Conservation (phyloP, 805 yeast genomes). For the Candida pseudofarinosa region DNA sequence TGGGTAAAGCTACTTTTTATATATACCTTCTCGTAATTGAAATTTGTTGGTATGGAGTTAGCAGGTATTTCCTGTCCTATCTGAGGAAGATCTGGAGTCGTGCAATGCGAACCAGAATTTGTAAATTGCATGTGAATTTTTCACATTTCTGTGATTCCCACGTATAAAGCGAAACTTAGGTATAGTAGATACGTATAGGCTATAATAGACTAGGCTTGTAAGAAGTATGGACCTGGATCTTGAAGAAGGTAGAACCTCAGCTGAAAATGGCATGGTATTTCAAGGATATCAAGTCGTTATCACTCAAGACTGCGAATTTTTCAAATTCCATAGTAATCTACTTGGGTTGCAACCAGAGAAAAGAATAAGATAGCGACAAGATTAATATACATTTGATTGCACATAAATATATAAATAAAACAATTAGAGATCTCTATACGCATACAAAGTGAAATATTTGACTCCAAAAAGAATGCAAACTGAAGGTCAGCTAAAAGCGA, state of each 20-base stretch:
- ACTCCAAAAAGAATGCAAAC: neutral
- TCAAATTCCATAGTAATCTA: no score
- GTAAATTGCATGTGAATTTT: neutral
- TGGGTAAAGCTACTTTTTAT: neutral
- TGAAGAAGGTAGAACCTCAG: no score
- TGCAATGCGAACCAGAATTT: neutral
- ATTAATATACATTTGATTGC: neutral
- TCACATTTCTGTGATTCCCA: no score
- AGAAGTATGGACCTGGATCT: no score
- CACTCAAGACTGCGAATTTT: no score
- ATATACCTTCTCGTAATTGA: neutral
- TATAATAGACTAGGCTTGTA: no score
- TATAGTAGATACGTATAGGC: no score
- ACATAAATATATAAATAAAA: neutral
- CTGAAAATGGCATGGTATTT: no score
- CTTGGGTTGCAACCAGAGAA: no score
- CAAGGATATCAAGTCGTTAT: no score
- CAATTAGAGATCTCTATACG: neutral
- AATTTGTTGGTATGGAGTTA: neutral
- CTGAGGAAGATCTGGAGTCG: neutral
- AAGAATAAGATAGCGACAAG: no score
- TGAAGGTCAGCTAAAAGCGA: slow-evolving; percentile 27
- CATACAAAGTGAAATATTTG: neutral
- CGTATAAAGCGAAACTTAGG: no score
- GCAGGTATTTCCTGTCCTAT: neutral